Base-by-base conservation (phyloP, 2,329 filamentous ascomycete species). In the Botrytis fabae region DNA sequence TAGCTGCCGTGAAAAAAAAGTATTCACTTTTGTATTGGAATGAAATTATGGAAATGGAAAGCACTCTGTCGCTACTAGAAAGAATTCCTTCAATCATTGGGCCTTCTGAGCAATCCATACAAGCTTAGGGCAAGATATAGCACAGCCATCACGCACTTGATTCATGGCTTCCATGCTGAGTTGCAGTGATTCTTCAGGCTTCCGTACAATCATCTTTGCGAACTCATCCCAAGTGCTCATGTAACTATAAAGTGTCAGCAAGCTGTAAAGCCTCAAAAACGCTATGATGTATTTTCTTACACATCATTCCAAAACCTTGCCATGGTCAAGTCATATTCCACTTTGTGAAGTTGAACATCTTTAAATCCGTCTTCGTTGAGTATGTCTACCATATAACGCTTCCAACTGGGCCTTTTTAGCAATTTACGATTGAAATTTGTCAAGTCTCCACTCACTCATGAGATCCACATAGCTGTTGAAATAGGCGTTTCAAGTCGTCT, bases 11-110 rank as follows among this genome's bases (percentile, higher is more conserved):
- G 6, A 9, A 32, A 1, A 57, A 9, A 28, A 4, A 57, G 1
- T 8, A 2, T 18, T 18, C 18, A 32, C 4, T 0, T 57, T 54
- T 8, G 6, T 28, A 28, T 18, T 32, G n/a, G 2, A 25, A 61
- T 40, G 4, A 4, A 0, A 40, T 38, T 38, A 2, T 1, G 14
- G 2, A n/a, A 14, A 18, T 40, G 20, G 7, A 42, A n/a, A 0
- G 14, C 10, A n/a, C 7, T 42, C 38, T 62, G 16, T 18, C 38
- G 12, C 10, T 28, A 4, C 8, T 4, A 25, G 38, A 9, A 25
- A 18, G 2, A 16, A 18, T 28, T 25, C 3, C 8, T 3, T 22
- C n/a, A 16, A 14, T n/a, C 38, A n/a, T 14, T 25, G 20, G 28
- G 38, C 25, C 38, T 62, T 62, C 60, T 62, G 35, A 3, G 60